phyloP scores from a whole-genome alignment of 495 filamentous ascomycete species.

The Hypoxylon fragiforme region DNA sequence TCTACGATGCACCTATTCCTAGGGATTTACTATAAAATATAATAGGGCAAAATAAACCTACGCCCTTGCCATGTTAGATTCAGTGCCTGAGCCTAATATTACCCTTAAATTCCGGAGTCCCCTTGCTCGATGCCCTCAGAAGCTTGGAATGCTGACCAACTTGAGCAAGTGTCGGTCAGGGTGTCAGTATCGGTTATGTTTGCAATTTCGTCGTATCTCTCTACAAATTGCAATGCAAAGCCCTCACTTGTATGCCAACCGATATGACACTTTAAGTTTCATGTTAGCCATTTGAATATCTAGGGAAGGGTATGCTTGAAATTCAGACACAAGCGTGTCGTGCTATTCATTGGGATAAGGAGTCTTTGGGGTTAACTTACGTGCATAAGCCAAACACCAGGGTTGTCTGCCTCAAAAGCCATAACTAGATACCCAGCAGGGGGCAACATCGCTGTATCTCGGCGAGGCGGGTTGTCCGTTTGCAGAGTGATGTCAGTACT shows the following conservation, averaged over 20 bases:
- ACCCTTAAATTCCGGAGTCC: slow-evolving; percentile 50
- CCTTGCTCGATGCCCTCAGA: slow-evolving; percentile 38
- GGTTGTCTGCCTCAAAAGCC: slow-evolving; percentile 62
- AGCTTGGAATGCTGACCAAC: slow-evolving; percentile 47
- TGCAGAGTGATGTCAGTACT: slow-evolving; percentile 41
- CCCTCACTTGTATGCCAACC: slow-evolving; percentile 56
- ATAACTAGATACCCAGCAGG: slow-evolving; percentile 52
- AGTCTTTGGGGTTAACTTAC: slow-evolving; percentile 16
- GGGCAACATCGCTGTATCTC: slow-evolving; percentile 63
- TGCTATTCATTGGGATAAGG: background rate
- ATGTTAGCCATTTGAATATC: slow-evolving; percentile 6
- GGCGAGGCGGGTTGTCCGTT: slow-evolving; percentile 52
- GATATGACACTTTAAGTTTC: slow-evolving; percentile 41
- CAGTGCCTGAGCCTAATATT: too few species aligned
- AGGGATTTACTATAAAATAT: too few species aligned
- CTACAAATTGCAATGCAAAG: slow-evolving; percentile 54
- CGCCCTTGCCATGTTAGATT: too few species aligned
- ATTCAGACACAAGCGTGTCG: too few species aligned
- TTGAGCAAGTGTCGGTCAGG: slow-evolving; percentile 44
- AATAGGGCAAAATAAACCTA: too few species aligned
- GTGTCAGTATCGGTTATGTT: slow-evolving; percentile 38
- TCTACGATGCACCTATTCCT: too few species aligned
- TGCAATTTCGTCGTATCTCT: slow-evolving; percentile 46
- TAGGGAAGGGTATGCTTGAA: too few species aligned
- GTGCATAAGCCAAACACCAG: slow-evolving; percentile 58